Evolutionary conservation across 164 flowering plant species (phyloP).

Genomic region (Umbellularia californica): DNA sequence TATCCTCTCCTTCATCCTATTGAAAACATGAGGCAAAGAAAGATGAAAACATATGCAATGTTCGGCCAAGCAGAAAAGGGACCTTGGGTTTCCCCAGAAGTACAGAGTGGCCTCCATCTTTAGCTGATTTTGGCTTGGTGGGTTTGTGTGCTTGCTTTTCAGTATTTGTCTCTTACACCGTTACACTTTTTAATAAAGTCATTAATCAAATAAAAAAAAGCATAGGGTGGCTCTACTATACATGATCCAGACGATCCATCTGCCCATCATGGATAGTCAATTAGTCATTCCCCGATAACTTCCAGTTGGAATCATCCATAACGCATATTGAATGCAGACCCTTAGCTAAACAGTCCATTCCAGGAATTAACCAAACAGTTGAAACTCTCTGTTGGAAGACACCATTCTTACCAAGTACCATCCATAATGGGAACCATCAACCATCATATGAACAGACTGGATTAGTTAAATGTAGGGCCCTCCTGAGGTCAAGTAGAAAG

Average conservation of each 20-base stretch:
- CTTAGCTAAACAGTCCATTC: background rate
- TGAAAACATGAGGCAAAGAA: background rate
- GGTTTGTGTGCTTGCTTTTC: no score
- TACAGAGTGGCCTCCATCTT: no score
- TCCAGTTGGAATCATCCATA: background rate
- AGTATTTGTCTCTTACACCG: no score
- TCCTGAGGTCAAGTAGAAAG: background rate
- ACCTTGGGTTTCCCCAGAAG: no score
- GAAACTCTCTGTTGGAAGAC: background rate
- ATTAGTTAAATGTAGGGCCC: background rate
- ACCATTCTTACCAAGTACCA: background rate
- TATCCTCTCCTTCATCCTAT: slow-evolving; percentile 59
- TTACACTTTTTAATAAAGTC: no score
- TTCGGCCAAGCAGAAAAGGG: background rate
- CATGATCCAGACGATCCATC: background rate
- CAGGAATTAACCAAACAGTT: background rate
- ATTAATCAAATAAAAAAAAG: no score
- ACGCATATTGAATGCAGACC: no score
- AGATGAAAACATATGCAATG: background rate
- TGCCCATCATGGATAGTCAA: background rate
- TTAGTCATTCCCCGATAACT: background rate
- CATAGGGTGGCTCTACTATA: background rate
- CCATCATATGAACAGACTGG: background rate
- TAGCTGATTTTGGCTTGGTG: no score
- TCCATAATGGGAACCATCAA: background rate